Evolutionary conservation across 805 yeast genomes (phyloP), one percentile per base, ranked within the genome.

Genomic region (Maudiozyma saulgeensis): DNA sequence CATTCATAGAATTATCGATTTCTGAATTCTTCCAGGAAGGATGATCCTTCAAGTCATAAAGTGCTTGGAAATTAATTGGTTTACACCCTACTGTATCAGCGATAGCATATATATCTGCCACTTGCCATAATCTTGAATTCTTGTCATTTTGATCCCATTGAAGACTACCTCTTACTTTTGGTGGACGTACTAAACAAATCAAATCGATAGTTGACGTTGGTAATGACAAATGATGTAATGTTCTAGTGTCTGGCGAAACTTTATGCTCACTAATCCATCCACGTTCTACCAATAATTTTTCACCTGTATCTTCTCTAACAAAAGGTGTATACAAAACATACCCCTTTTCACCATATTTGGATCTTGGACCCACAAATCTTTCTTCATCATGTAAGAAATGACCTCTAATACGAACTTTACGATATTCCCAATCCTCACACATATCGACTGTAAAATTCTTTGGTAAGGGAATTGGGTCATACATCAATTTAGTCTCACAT

Each of bases 301-400:
- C 77, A 1, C 68, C 69, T 13, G 68, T 63, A 52, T 79, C 81
- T 4, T 79, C 70, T 52, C 95, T 78, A 23, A 80, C 76, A 58
- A 93, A 79, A 12, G 99, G 98, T 6, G 95, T 84, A 31, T 86
- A 79, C 6, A 91, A 75, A 23, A 78, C 68, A 64, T 87, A 93
- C 1, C 99, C 99, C 49, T 80, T 76, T 54, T 72, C 70, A 43
- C 82, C 87, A 53, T 87, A 81, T 55, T 75, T 74, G 45, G 84
- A 72, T 54, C 96, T 76, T 6, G 99, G 98, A 0, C 98, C 98
- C 47, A 93, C 87, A 59, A 87, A 84, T 69, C 89, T 80, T 64
- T 93, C 99, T 60, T 89, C 81, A 13, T 81, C 79, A 59, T 93
- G 90, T 56, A 86, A 83, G 63, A 84, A 93, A 49, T 73, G 75